A percentile compares a stretch with the other conserved stretches of the same genome.
These are phyloP conservation scores for Ganoderma lingzhi DNA, from an alignment of 1,284 basidiomycete genomes.

Conservation along the genomic window DNA sequence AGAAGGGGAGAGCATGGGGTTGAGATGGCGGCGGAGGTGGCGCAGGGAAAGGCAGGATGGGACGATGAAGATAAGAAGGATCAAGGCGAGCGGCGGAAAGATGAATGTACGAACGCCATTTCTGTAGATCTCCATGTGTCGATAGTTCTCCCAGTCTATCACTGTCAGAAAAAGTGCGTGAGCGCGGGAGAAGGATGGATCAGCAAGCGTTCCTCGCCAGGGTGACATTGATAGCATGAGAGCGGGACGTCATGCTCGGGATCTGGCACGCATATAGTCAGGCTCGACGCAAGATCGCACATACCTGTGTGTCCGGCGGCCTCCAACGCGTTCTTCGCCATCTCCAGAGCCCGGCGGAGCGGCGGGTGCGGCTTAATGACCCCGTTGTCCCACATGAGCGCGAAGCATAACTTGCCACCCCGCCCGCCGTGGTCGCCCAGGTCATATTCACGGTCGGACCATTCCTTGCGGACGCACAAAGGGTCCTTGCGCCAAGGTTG, in stretches of 20 bases:
- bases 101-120: slow-evolving; percentile 51
- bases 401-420: slow-evolving; percentile 52
- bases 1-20: not conserved
- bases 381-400: slow-evolving; percentile 57
- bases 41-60: not conserved
- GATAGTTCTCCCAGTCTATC: slow-evolving; percentile 63
- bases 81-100: not conserved
- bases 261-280: not conserved
- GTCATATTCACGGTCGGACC: slow-evolving; percentile 51
- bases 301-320: slow-evolving; percentile 57
- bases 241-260: not conserved
- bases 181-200: slow-evolving; percentile 9
- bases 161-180: slow-evolving; percentile 44
- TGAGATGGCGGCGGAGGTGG: not conserved
- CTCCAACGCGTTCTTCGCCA: slow-evolving; percentile 53
- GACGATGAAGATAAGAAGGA: slow-evolving; percentile 4
- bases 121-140: slow-evolving; percentile 60
- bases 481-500: slow-evolving; percentile 64
- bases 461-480: slow-evolving; percentile 55
- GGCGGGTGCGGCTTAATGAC: slow-evolving; percentile 60
- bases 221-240: not conserved
- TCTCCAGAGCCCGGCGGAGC: slow-evolving; percentile 54
- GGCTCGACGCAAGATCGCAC: not conserved
- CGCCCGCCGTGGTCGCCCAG: slow-evolving; percentile 54
- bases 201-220: not conserved